Conservation (phyloP, 1,284 basidiomycete genomes). For the Puccinia sorghi region DNA sequence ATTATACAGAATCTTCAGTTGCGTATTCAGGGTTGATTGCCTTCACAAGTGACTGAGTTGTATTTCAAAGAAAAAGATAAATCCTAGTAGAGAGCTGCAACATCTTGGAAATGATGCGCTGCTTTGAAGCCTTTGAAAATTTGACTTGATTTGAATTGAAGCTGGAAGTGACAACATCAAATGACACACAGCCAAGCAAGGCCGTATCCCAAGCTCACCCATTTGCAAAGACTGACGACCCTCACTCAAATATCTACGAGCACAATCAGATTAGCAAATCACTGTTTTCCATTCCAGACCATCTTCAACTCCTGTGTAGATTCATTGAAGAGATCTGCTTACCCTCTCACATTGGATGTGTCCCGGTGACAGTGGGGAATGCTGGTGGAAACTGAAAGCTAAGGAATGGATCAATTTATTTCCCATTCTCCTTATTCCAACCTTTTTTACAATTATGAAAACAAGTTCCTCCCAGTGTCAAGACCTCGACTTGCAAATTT, state of each 20-base stretch:
- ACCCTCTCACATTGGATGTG: constrained; percentile 4
- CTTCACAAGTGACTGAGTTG: no score
- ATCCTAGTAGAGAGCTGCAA: no score
- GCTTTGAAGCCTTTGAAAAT: constrained; percentile 15
- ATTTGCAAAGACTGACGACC: not conserved
- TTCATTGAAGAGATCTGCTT: not conserved
- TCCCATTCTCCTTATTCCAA: constrained; percentile 1
- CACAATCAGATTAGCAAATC: not conserved
- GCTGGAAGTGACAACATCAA: not conserved
- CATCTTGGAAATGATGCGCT: constrained; percentile 8
- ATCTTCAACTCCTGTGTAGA: not conserved
- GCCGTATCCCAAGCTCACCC: no score
- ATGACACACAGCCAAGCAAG: not conserved
- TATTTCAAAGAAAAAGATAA: no score
- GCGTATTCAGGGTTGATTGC: no score
- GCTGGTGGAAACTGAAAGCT: constrained; percentile 34
- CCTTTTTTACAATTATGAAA: not conserved
- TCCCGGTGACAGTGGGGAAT: constrained; percentile 6
- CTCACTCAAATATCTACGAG: not conserved
- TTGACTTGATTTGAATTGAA: not conserved
- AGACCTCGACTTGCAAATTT: not conserved
- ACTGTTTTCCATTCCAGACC: not conserved
- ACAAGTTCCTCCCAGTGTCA: not conserved
- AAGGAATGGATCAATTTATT: constrained; percentile 22
- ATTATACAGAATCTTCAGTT: no score